Percentiles rank a stretch among this genome's conserved stretches.
Conservation (phyloP, 176 grass and related monocot genomes). For the Musa acuminata region DNA sequence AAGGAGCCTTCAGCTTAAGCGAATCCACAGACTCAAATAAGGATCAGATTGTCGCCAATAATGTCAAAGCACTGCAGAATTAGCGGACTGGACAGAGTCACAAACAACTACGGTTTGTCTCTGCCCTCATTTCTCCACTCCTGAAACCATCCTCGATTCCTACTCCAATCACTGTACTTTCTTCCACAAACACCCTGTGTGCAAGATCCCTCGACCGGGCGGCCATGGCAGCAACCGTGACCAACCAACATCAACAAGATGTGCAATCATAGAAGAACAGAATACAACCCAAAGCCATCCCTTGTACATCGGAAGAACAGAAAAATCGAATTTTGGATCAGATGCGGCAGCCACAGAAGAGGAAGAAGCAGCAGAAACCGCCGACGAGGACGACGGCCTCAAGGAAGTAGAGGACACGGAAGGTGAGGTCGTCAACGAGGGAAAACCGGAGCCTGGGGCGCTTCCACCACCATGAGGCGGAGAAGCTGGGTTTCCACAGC, state of each 20-base stretch:
- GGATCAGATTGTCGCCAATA: background rate
- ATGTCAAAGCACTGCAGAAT: background rate
- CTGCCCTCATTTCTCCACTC: background rate
- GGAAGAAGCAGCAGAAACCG: constrained; percentile 44
- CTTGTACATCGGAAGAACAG: background rate
- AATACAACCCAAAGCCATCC: background rate
- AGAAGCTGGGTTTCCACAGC: constrained; percentile 17
- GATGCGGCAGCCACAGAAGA: constrained; percentile 26
- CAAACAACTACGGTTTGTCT: background rate
- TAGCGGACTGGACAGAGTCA: background rate
- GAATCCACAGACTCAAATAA: no score
- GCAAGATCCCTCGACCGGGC: background rate
- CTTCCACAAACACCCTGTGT: background rate
- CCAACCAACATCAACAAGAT: no score
- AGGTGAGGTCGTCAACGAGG: constrained; percentile 52
- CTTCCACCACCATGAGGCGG: constrained; percentile 21
- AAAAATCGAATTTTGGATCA: constrained; percentile 11
- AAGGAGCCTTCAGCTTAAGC: no score
- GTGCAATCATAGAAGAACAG: no score
- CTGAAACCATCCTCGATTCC: background rate
- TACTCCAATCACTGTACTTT: background rate
- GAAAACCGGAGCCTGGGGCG: constrained; percentile 30
- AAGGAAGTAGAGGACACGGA: constrained; percentile 51
- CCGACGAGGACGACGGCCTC: constrained; percentile 55
- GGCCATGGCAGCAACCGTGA: background rate